Conservation (phyloP, 495 filamentous ascomycete species). For the Gamarada debralockiae region DNA sequence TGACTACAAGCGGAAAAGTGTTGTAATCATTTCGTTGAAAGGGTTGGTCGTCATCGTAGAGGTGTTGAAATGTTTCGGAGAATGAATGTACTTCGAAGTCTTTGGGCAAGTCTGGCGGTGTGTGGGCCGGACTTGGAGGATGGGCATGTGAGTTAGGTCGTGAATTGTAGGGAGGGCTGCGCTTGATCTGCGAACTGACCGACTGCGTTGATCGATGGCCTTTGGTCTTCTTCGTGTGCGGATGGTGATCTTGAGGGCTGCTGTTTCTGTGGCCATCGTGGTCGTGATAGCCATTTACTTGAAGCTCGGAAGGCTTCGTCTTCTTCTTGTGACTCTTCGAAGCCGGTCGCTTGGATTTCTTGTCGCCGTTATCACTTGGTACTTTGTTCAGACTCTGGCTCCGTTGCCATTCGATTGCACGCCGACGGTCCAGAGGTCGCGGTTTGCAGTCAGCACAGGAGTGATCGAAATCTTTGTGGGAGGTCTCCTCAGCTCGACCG, state of each 20-base stretch:
- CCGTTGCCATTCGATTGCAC: conserved; percentile 65
- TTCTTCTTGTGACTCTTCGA: conserved; percentile 77
- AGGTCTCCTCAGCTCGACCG: conserved; percentile 62
- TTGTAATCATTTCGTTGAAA: conserved; percentile 47
- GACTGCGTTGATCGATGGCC: conserved; percentile 72
- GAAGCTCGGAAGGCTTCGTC: conserved; percentile 42
- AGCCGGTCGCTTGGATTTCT: conserved; percentile 64
- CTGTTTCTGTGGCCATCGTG: conserved; percentile 31
- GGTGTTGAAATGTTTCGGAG: conserved; percentile 65
- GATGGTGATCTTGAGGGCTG: conserved; percentile 23
- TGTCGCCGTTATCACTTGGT: conserved; percentile 51
- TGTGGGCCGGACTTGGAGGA: conserved; percentile 51
- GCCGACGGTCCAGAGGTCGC: conserved; percentile 61
- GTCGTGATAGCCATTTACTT: conserved; percentile 31
- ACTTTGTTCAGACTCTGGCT: conserved; percentile 54
- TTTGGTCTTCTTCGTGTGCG: conserved; percentile 65
- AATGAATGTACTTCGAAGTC: conserved; percentile 58
- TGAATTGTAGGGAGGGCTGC: conserved; percentile 41
- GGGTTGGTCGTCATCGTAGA: conserved; percentile 60
- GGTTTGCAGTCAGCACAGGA: conserved; percentile 85
- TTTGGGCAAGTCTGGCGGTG: conserved; percentile 50
- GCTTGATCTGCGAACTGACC: conserved; percentile 54
- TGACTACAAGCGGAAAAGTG: conserved; percentile 63
- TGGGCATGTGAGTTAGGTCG: conserved; percentile 37
- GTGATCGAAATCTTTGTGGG: conserved; percentile 63